Evolutionary conservation across 495 filamentous ascomycete species (phyloP).

Genomic region (Pseudoneurospora amorphoporcata): DNA sequence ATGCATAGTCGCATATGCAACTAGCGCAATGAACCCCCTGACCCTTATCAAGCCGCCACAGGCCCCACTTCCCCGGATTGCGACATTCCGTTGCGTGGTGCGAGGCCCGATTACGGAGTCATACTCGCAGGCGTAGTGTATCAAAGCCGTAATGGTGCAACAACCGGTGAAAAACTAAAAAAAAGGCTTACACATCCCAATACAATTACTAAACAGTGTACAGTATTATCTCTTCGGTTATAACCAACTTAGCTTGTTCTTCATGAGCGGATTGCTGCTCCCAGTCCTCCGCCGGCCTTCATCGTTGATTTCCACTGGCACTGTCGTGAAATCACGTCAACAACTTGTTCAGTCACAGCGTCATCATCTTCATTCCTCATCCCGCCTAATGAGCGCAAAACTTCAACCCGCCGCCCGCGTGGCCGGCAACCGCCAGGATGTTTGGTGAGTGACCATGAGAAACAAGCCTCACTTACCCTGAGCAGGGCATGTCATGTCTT

Average conservation of each 20-base stretch:
- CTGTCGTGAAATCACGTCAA: not conserved
- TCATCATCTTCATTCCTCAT: constrained; percentile 16
- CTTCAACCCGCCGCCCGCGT: constrained; percentile 68
- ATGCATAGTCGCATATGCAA: not conserved
- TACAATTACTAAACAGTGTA: not conserved
- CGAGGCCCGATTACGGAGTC: not conserved
- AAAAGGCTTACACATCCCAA: not conserved
- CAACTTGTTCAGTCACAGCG: not conserved
- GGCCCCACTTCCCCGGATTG: not conserved
- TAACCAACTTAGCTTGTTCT: not conserved
- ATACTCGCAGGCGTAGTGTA: not conserved
- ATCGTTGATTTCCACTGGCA: not conserved
- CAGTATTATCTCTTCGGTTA: not conserved
- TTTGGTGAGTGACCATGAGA: constrained; percentile 53
- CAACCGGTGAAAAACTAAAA: not conserved
- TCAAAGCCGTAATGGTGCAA: not conserved
- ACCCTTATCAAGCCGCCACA: not conserved
- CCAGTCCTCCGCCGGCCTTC: not conserved
- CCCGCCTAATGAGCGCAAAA: constrained; percentile 24
- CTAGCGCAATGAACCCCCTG: not conserved
- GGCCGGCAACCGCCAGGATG: constrained; percentile 76
- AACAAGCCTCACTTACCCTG: not conserved
- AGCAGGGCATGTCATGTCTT: not conserved
- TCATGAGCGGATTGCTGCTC: not conserved
- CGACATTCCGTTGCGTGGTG: not conserved